Percentiles rank a stretch among this genome's conserved stretches.
Conservation (phyloP, 176 grass and related monocot species). For the Carex parvula region DNA sequence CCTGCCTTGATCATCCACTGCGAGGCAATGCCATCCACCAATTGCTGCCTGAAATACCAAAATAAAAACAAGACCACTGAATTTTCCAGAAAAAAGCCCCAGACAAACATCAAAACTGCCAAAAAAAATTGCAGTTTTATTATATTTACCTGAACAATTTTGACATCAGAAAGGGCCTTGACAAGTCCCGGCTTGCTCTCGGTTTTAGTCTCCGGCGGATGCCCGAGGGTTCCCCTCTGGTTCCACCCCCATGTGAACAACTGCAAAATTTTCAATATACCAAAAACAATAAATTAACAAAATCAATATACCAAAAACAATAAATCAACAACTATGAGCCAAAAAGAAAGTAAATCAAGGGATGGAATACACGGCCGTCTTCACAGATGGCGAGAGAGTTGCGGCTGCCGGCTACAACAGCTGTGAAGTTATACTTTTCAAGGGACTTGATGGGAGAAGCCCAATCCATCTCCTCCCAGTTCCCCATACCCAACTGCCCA, state of each 20-base stretch:
- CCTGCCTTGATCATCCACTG: conserved; percentile 69
- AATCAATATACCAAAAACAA: not conserved
- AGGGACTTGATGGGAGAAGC: conserved; percentile 41
- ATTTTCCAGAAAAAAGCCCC: not conserved
- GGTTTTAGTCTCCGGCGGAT: conserved; percentile 64
- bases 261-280: conserved; percentile 29
- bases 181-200: conserved; percentile 65
- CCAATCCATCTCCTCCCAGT: conserved; percentile 67
- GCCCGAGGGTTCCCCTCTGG: conserved; percentile 89
- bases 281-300: conserved; percentile 2
- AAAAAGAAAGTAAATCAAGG: not conserved
- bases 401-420: conserved; percentile 84
- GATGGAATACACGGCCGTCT: conserved; percentile 50
- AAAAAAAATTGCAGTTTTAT: not conserved
- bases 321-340: not conserved
- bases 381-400: conserved; percentile 95
- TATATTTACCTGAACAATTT: conserved; percentile 64
- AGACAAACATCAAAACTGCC: not conserved
- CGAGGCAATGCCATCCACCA: conserved; percentile 95
- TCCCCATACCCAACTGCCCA: conserved; percentile 81
- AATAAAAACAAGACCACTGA: conserved; percentile 8
- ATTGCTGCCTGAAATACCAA: conserved; percentile 66
- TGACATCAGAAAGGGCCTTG: conserved; percentile 56
- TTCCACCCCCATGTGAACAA: conserved; percentile 99
- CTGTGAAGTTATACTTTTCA: conserved; percentile 41